These are phyloP conservation scores for Chytridium lagenaria DNA, from an alignment of 371 early-diverging fungal genomes.

Conservation along the genomic window DNA sequence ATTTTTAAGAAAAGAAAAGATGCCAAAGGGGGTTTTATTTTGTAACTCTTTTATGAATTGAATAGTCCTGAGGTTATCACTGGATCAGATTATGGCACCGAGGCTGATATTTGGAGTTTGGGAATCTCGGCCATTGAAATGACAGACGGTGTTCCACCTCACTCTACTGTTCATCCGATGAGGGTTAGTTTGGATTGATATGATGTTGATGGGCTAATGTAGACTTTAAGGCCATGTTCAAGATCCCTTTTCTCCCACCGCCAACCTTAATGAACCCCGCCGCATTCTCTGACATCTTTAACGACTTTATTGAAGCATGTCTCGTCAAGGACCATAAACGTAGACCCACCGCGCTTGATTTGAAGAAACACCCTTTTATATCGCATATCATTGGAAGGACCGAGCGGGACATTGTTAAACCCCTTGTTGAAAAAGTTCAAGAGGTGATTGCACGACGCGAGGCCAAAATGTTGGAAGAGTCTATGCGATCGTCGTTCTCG, in stretches of 20 bases:
- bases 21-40: neutral
- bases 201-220: too few relatives aligned
- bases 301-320: conserved; percentile 43
- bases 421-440: conserved; percentile 33
- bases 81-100: conserved; percentile 49
- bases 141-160: conserved; percentile 50
- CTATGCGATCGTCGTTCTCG: conserved; percentile 1
- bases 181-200: conserved; percentile 17
- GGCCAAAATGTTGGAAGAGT: conserved; percentile 1
- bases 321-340: conserved; percentile 44
- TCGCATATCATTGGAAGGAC: conserved; percentile 15
- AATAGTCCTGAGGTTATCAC: conserved; percentile 48
- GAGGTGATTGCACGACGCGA: conserved; percentile 17
- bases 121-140: conserved; percentile 55
- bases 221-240: conserved; percentile 46
- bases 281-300: conserved; percentile 19
- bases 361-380: conserved; percentile 38
- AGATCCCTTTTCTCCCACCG: conserved; percentile 42
- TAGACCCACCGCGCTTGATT: conserved; percentile 27
- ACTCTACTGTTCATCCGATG: conserved; percentile 38
- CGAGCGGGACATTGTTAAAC: neutral
- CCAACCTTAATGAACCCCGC: conserved; percentile 35
- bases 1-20: neutral
- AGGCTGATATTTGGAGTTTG: conserved; percentile 50
- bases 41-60: neutral